Percentiles rank a stretch among this genome's conserved stretches.
These are phyloP conservation scores for Waltergamsia citrina DNA, from an alignment of 2,329 filamentous ascomycete genomes.

Conservation along the genomic window DNA sequence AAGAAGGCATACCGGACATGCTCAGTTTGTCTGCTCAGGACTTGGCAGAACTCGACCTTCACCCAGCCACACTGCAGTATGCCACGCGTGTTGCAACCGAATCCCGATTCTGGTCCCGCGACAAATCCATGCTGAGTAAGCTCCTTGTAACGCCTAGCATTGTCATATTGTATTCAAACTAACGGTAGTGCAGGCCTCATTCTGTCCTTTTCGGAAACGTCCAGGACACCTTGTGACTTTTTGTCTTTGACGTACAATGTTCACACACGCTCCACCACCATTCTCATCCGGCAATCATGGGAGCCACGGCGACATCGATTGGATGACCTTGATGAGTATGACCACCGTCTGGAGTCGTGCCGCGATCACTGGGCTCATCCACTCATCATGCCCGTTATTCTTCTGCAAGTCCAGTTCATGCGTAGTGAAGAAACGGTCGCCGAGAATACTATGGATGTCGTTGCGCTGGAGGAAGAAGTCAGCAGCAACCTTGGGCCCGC, in stretches of 20 bases:
- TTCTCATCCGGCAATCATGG: slow-evolving; percentile 32
- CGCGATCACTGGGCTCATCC: slow-evolving; percentile 34
- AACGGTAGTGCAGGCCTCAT: slow-evolving; percentile 22
- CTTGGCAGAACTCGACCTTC: slow-evolving; percentile 22
- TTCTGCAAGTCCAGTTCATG: slow-evolving; percentile 35
- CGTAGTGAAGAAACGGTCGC: slow-evolving; percentile 33
- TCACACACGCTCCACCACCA: slow-evolving; percentile 24
- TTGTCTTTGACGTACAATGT: slow-evolving; percentile 35
- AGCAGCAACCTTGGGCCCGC: slow-evolving; percentile 23
- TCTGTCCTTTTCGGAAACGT: slow-evolving; percentile 32
- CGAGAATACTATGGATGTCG: slow-evolving; percentile 31
- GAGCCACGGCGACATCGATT: slow-evolving; percentile 28
- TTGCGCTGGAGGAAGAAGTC: slow-evolving; percentile 29
- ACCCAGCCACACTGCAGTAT: slow-evolving; percentile 28
- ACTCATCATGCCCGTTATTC: slow-evolving; percentile 31
- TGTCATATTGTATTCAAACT: too few species aligned
- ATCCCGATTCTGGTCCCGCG: slow-evolving; percentile 28
- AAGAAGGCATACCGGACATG: slow-evolving; percentile 21
- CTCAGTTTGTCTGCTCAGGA: slow-evolving; percentile 24
- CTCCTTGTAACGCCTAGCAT: background rate
- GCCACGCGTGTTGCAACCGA: slow-evolving; percentile 26
- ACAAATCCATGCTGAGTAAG: slow-evolving; percentile 22
- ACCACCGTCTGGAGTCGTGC: slow-evolving; percentile 32
- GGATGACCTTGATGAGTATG: slow-evolving; percentile 35
- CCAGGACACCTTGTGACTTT: slow-evolving; percentile 35